Evolutionary conservation across 2,329 filamentous ascomycete genomes (phyloP).

Genomic region (Fusarium incarnatum): DNA sequence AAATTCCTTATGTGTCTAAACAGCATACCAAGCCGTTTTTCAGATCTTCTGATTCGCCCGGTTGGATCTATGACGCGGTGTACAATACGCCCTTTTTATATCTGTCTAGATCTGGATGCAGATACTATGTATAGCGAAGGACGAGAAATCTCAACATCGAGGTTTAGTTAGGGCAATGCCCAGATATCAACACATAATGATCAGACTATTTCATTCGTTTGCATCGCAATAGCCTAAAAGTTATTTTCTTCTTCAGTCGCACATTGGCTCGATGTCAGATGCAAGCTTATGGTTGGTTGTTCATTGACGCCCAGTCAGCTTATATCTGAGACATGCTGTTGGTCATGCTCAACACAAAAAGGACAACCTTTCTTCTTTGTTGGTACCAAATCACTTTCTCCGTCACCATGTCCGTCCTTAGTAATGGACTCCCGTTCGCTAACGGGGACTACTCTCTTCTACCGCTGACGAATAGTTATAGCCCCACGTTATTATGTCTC

Average conservation of each 20-base stretch:
- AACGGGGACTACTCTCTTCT: too few relatives aligned
- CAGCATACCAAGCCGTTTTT: not conserved
- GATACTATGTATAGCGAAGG: not conserved
- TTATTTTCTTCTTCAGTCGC: not conserved
- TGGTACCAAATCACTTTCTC: not conserved
- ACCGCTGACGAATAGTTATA: too few relatives aligned
- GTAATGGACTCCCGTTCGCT: too few relatives aligned
- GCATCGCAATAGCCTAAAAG: not conserved
- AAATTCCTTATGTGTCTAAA: too few relatives aligned
- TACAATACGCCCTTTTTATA: not conserved
- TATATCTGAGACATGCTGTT: conserved; percentile 5
- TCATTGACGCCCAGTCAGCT: conserved; percentile 3
- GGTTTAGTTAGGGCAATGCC: not conserved
- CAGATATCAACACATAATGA: not conserved
- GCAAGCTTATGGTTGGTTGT: not conserved
- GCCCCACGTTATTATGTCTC: too few relatives aligned
- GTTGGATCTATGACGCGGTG: not conserved
- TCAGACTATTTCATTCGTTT: not conserved
- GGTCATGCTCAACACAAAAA: not conserved
- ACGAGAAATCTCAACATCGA: too few relatives aligned
- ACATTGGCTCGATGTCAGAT: not conserved
- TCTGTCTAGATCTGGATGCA: not conserved
- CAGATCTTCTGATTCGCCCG: not conserved
- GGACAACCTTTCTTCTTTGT: not conserved
- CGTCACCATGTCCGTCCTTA: not conserved